These are phyloP conservation scores for Kockiozyma suomiensis DNA, from an alignment of 805 yeast genomes.

Conservation along the genomic window DNA sequence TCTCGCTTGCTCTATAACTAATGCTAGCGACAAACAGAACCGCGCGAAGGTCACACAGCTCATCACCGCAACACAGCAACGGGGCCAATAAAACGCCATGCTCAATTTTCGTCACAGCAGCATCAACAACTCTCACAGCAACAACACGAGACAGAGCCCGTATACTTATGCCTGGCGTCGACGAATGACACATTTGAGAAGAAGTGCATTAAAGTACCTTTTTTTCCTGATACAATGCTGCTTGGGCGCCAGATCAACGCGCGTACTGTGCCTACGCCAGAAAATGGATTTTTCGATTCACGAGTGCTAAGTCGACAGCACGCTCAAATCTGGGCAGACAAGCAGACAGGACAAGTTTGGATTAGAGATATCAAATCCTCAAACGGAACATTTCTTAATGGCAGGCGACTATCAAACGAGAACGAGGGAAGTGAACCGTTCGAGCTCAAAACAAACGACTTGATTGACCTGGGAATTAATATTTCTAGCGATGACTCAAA, in stretches of 20 bases:
- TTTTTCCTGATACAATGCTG: constrained; percentile 77
- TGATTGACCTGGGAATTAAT: constrained; percentile 92
- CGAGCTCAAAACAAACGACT: constrained; percentile 75
- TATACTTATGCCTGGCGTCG: constrained; percentile 52
- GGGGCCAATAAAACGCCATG: constrained; percentile 2
- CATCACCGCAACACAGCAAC: constrained; percentile 12
- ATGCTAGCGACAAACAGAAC: constrained; percentile 11
- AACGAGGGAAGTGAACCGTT: constrained; percentile 54
- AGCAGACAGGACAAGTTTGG: constrained; percentile 63
- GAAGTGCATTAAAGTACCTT: constrained; percentile 78
- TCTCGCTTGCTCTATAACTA: neutral
- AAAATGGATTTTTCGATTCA: constrained; percentile 93
- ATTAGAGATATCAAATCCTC: constrained; percentile 86
- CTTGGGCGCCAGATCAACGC: constrained; percentile 82
- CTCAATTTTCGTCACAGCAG: neutral
- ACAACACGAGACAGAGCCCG: constrained; percentile 19
- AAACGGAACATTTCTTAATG: constrained; percentile 92
- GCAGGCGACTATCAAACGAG: constrained; percentile 63
- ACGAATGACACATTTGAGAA: constrained; percentile 80
- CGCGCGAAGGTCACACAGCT: constrained; percentile 23
- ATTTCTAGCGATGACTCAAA: constrained; percentile 52
- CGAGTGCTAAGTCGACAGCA: constrained; percentile 91
- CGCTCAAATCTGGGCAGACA: constrained; percentile 83
- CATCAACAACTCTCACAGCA: constrained; percentile 2
- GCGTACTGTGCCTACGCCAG: constrained; percentile 55